These are phyloP conservation scores for Penicillium psychrofluorescens DNA, from an alignment of 495 filamentous ascomycete genomes.

Conservation along the genomic window DNA sequence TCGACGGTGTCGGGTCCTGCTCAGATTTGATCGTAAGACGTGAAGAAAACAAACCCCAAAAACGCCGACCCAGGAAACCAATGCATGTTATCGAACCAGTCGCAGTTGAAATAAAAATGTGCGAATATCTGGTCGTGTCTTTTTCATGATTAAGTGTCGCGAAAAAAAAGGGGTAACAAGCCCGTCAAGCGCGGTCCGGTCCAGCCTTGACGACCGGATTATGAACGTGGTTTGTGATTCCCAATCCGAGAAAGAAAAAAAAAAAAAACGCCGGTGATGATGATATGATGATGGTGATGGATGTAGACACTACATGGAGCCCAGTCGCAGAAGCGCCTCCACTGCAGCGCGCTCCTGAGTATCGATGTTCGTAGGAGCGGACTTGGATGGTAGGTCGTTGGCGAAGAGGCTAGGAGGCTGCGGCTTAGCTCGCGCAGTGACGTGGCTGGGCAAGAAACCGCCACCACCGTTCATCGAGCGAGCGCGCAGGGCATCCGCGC, in stretches of 20 bases:
- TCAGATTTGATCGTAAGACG: too few species aligned
- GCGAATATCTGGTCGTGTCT: background rate
- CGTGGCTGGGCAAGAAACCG: constrained; percentile 23
- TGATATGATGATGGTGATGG: background rate
- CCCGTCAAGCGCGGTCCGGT: constrained; percentile 19
- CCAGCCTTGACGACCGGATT: constrained; percentile 25
- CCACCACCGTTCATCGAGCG: constrained; percentile 48
- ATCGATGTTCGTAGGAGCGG: constrained; percentile 28
- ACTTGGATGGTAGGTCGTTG: constrained; percentile 18
- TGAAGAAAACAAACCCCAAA: background rate
- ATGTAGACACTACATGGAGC: constrained; percentile 66
- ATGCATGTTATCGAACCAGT: background rate
- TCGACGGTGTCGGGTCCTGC: too few species aligned
- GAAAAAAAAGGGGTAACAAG: constrained; percentile 1
- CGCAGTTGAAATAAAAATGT: background rate
- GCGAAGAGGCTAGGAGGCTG: constrained; percentile 36
- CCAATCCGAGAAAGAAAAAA: constrained; percentile 3
- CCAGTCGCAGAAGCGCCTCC: constrained; percentile 75
- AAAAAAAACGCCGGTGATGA: constrained; percentile 22
- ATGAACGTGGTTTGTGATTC: background rate
- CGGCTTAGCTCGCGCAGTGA: constrained; percentile 18
- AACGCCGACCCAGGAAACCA: constrained; percentile 2
- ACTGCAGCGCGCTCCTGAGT: constrained; percentile 70
- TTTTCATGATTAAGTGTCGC: constrained; percentile 8
- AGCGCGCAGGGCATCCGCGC: constrained; percentile 74